Evolutionary conservation across 108 stramenopile species (phyloP).

Genomic region (Nitzschia sp.): DNA sequence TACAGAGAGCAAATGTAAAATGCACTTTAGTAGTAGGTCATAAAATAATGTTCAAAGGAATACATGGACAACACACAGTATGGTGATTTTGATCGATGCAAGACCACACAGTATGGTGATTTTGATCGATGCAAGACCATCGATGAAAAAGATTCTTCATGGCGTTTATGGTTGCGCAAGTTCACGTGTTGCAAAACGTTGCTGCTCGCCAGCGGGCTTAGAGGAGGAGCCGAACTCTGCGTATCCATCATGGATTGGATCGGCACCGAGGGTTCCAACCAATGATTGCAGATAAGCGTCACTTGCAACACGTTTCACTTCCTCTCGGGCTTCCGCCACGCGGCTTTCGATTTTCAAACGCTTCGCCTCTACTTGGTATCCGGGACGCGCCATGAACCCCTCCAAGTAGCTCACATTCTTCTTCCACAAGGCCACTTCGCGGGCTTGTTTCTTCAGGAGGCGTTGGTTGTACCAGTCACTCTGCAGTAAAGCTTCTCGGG

Average conservation of each 20-base stretch:
- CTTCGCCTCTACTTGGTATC: constrained; percentile 41
- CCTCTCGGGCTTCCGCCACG: constrained; percentile 43
- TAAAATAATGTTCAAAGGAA: too few relatives aligned
- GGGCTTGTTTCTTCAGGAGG: constrained; percentile 50
- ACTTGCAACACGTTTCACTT: constrained; percentile 40
- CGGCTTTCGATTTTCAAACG: constrained; percentile 41
- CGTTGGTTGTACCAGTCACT: constrained; percentile 59
- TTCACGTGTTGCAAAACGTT: too few relatives aligned
- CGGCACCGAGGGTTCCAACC: constrained; percentile 56
- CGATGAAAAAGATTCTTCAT: too few relatives aligned
- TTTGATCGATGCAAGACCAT: too few relatives aligned
- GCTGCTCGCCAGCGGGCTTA: too few relatives aligned
- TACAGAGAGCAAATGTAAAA: too few relatives aligned
- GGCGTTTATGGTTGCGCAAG: too few relatives aligned
- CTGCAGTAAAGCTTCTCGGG: constrained; percentile 48
- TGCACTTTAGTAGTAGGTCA: too few relatives aligned
- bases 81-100: too few relatives aligned
- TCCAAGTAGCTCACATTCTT: constrained; percentile 52
- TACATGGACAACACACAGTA: too few relatives aligned
- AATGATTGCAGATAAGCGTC: constrained; percentile 37
- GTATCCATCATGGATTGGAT: constrained; percentile 49
- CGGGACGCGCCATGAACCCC: constrained; percentile 48
- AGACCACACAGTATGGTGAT: too few relatives aligned
- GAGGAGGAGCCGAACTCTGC: background rate
- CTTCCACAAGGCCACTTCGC: constrained; percentile 44